These are phyloP conservation scores for Saccharomycopsis sp. DNA, from an alignment of 805 yeast species.

Conservation along the genomic window DNA sequence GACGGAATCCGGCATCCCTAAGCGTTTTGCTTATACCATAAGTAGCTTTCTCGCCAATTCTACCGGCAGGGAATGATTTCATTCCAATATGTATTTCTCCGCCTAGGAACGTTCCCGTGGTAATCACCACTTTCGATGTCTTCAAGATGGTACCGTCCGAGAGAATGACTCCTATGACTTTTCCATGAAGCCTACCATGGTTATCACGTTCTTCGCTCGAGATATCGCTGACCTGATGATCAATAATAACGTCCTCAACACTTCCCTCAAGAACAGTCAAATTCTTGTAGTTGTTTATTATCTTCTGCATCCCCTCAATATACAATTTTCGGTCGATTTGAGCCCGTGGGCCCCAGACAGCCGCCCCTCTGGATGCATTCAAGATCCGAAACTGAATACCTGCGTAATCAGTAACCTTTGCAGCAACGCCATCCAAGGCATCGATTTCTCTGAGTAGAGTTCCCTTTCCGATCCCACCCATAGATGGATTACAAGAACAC, in stretches of 20 bases:
- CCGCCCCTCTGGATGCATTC: conserved; percentile 81
- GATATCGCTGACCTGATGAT: conserved; percentile 23
- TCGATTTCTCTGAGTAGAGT: conserved; percentile 88
- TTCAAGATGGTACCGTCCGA: conserved; percentile 57
- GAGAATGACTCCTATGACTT: conserved; percentile 65
- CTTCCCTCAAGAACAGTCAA: conserved; percentile 61
- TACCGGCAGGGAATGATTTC: conserved; percentile 75
- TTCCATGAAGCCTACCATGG: conserved; percentile 34
- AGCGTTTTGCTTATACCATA: conserved; percentile 82
- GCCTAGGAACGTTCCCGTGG: conserved; percentile 93
- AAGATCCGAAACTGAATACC: conserved; percentile 88
- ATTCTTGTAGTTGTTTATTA: conserved; percentile 47
- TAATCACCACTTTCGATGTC: conserved; percentile 68
- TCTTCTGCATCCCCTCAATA: conserved; percentile 69
- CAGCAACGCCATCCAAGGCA: conserved; percentile 90
- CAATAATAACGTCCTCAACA: conserved; percentile 79
- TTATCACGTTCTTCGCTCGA: conserved; percentile 23
- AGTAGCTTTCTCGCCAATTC: conserved; percentile 89
- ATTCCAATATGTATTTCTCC: conserved; percentile 94
- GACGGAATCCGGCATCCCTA: conserved; percentile 63
- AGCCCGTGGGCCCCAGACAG: conserved; percentile 98
- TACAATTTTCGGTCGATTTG: conserved; percentile 88
- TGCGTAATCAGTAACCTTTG: conserved; percentile 81
- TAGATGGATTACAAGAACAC: conserved; percentile 94
- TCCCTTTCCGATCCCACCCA: conserved; percentile 99